A percentile compares a stretch with the other conserved stretches of the same genome.
These are phyloP conservation scores for Dendrobium nobile DNA, from an alignment of 106 monocot species.

Conservation along the genomic window DNA sequence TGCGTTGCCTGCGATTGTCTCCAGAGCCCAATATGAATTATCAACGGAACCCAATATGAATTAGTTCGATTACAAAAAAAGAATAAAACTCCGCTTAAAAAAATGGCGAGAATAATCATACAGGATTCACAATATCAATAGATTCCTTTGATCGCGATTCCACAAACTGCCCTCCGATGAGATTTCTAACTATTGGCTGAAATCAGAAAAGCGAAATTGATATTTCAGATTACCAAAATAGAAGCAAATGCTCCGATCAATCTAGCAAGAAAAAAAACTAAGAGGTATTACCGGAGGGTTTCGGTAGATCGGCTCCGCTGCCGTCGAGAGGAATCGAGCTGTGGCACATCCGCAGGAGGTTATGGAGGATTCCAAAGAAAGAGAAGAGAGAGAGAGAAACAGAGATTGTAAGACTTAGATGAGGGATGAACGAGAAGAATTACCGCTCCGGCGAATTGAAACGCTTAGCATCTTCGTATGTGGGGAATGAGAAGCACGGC, in stretches of 20 bases:
- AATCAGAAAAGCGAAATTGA: background rate
- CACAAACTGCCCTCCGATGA: constrained; percentile 85
- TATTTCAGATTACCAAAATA: background rate
- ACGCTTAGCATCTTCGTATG: background rate
- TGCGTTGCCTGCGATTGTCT: constrained; percentile 60
- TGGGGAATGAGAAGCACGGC: constrained; percentile 11
- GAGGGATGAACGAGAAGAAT: background rate
- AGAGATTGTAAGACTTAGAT: background rate
- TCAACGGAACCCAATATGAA: background rate
- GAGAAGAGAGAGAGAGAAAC: background rate
- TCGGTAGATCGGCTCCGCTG: constrained; percentile 18
- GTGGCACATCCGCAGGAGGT: background rate
- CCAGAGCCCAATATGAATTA: constrained; percentile 4
- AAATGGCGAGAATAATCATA: constrained; percentile 19
- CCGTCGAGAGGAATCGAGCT: constrained; percentile 36
- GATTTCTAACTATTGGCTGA: constrained; percentile 63
- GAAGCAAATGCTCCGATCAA: background rate
- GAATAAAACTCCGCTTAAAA: background rate
- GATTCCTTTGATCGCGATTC: constrained; percentile 53
- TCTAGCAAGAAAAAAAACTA: background rate
- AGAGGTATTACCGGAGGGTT: constrained; percentile 22
- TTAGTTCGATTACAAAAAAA: background rate
- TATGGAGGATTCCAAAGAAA: background rate
- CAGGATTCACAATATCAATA: constrained; percentile 92
- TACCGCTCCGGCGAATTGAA: background rate